phyloP scores from a whole-genome alignment of 83 land plant species.

The Larix sibirica region DNA sequence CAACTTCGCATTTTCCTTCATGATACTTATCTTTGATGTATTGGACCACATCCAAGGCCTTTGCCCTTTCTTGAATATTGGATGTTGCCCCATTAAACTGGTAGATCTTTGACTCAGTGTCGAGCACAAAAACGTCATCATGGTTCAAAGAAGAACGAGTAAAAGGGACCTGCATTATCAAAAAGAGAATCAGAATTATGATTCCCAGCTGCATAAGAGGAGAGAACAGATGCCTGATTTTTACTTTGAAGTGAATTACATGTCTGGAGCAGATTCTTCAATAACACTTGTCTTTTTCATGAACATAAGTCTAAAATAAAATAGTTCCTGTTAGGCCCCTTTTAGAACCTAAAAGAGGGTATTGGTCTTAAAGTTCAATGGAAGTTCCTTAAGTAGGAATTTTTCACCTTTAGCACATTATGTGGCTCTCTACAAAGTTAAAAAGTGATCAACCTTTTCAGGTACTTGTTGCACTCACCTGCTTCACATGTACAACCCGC shows the following conservation, averaged over 20 bases:
- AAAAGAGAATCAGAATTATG: not conserved
- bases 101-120: constrained; percentile 80
- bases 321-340: not conserved
- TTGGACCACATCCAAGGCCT: constrained; percentile 94
- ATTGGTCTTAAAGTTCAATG: not conserved
- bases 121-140: constrained; percentile 97
- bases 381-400: not conserved
- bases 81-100: constrained; percentile 97
- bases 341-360: not conserved
- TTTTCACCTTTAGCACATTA: not conserved
- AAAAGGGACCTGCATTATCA: constrained; percentile 81
- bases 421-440: too few relatives aligned
- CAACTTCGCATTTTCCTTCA: constrained; percentile 91
- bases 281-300: not conserved
- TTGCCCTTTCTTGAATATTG: constrained; percentile 96
- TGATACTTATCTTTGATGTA: constrained; percentile 90
- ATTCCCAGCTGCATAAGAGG: not conserved
- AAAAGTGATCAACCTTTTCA: not conserved
- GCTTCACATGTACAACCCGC: constrained; percentile 77
- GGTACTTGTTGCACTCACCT: constrained; percentile 44
- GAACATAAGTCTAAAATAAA: not conserved
- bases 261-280: not conserved
- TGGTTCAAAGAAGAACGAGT: constrained; percentile 91
- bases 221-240: not conserved
- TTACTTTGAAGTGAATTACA: not conserved